Evolutionary conservation across 352 stramenopile species (phyloP).

Genomic region (Globisporangium emineosum): DNA sequence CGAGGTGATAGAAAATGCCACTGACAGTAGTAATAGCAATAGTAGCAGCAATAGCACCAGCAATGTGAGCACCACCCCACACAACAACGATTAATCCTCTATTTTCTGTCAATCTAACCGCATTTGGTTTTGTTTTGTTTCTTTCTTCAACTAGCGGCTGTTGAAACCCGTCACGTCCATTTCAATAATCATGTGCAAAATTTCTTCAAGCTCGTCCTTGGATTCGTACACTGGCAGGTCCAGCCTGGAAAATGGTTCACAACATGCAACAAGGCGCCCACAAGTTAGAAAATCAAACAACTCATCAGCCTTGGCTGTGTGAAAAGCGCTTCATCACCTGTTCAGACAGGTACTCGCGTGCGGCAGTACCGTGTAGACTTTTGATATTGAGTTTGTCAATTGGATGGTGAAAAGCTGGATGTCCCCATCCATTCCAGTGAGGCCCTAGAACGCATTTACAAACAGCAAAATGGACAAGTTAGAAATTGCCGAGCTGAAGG

Average conservation of each 20-base stretch:
- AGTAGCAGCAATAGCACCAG: conserved; percentile 15
- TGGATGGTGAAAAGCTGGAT: conserved; percentile 79
- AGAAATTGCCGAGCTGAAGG: background rate
- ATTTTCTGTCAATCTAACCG: conserved; percentile 3
- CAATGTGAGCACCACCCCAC: conserved; percentile 19
- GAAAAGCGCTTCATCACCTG: conserved; percentile 28
- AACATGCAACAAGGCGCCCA: background rate
- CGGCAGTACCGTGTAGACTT: conserved; percentile 53
- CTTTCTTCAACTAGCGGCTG: conserved; percentile 31
- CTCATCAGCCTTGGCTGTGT: background rate
- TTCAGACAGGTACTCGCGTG: conserved; percentile 85
- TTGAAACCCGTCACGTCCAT: conserved; percentile 80
- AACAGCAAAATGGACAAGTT: background rate
- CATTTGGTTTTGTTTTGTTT: background rate
- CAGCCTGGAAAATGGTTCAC: conserved; percentile 32
- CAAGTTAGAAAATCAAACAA: background rate
- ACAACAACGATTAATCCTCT: conserved; percentile 11
- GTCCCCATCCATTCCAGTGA: conserved; percentile 75
- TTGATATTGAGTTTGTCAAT: conserved; percentile 38
- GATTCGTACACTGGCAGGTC: conserved; percentile 73
- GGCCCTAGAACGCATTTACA: conserved; percentile 22
- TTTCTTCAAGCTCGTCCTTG: conserved; percentile 91
- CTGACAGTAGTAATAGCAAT: background rate
- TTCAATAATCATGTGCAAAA: conserved; percentile 84
- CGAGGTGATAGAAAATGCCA: conserved; percentile 11